A percentile compares a stretch with the other conserved stretches of the same genome.
phyloP scores from a whole-genome alignment of 352 stramenopile genomes.

The Pythium phragmiticola region DNA sequence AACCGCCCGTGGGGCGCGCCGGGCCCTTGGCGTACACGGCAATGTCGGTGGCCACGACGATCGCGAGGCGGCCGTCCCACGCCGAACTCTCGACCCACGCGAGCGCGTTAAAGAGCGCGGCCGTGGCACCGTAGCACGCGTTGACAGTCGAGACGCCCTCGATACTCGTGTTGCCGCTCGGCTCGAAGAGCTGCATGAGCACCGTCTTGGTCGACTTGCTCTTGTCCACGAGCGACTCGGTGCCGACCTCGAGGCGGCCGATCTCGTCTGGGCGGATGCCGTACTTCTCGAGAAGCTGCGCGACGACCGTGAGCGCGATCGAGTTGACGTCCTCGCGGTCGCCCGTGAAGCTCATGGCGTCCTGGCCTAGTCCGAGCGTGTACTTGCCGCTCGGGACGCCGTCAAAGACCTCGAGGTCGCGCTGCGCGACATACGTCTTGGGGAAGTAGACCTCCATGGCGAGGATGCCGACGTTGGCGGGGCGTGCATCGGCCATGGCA shows the following conservation, averaged over 20 bases:
- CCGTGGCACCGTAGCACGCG: slow-evolving; percentile 97
- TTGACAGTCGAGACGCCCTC: slow-evolving; percentile 95
- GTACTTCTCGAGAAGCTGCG: slow-evolving; percentile 58
- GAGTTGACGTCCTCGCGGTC: slow-evolving; percentile 78
- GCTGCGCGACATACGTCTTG: slow-evolving; percentile 91
- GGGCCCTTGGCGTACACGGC: slow-evolving; percentile 94
- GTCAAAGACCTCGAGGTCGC: slow-evolving; percentile 93
- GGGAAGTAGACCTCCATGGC: slow-evolving; percentile 97
- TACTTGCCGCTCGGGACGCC: slow-evolving; percentile 75
- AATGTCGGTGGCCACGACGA: slow-evolving; percentile 97
- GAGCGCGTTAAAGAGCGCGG: slow-evolving; percentile 96
- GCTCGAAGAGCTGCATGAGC: slow-evolving; percentile 69
- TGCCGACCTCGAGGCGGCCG: slow-evolving; percentile 96
- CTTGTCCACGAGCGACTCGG: slow-evolving; percentile 94
- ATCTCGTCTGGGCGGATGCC: slow-evolving; percentile 63
- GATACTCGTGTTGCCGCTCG: slow-evolving; percentile 52
- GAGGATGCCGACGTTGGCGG: slow-evolving; percentile 93
- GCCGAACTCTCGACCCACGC: slow-evolving; percentile 94
- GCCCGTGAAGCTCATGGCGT: slow-evolving; percentile 63
- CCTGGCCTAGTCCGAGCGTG: slow-evolving; percentile 59
- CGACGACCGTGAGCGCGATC: slow-evolving; percentile 57
- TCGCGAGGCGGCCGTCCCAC: slow-evolving; percentile 92
- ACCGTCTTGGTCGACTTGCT: slow-evolving; percentile 85
- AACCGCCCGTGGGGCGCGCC: slow-evolving; percentile 90
- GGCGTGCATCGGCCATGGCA: slow-evolving; percentile 26